These are phyloP conservation scores for Cyclostephanos invisitatus DNA, from an alignment of 108 stramenopile species.

Conservation along the genomic window DNA sequence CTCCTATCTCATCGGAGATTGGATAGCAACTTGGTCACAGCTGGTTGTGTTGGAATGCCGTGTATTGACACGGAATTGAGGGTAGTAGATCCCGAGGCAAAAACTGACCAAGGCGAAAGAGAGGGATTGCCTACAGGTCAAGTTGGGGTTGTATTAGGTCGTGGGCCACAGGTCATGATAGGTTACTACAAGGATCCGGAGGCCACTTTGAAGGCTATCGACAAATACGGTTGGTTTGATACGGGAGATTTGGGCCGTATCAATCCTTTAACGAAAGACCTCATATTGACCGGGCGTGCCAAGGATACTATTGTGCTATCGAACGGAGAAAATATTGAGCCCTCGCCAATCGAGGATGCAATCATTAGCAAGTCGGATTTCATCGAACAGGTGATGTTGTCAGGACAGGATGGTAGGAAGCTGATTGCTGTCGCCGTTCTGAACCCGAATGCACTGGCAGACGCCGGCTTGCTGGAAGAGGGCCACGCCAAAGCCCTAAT, in stretches of 20 bases:
- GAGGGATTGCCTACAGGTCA: constrained; percentile 33
- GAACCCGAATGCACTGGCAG: constrained; percentile 69
- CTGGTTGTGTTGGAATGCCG: constrained; percentile 62
- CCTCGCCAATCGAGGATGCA: constrained; percentile 65
- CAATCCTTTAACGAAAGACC: constrained; percentile 62
- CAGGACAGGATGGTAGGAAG: constrained; percentile 87
- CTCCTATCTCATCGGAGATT: constrained; percentile 49
- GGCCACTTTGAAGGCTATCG: constrained; percentile 60
- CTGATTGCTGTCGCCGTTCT: constrained; percentile 83
- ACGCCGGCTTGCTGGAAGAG: constrained; percentile 62
- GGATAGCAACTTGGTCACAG: constrained; percentile 49
- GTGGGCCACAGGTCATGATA: constrained; percentile 75
- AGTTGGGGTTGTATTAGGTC: constrained; percentile 59
- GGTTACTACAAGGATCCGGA: constrained; percentile 81
- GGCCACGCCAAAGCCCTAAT: constrained; percentile 49
- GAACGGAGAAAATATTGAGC: constrained; percentile 73
- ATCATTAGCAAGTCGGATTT: constrained; percentile 61
- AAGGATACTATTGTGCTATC: constrained; percentile 79
- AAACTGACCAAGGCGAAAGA: constrained; percentile 28
- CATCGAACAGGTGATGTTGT: constrained; percentile 94
- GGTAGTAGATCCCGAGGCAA: constrained; percentile 53
- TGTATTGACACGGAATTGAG: constrained; percentile 55
- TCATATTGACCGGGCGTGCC: constrained; percentile 68
- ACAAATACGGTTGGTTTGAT: constrained; percentile 70
- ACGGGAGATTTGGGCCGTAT: constrained; percentile 73